Evolutionary conservation across 148 eudicot genomes (phyloP).

Genomic region (Rhododendron kiyosumense): DNA sequence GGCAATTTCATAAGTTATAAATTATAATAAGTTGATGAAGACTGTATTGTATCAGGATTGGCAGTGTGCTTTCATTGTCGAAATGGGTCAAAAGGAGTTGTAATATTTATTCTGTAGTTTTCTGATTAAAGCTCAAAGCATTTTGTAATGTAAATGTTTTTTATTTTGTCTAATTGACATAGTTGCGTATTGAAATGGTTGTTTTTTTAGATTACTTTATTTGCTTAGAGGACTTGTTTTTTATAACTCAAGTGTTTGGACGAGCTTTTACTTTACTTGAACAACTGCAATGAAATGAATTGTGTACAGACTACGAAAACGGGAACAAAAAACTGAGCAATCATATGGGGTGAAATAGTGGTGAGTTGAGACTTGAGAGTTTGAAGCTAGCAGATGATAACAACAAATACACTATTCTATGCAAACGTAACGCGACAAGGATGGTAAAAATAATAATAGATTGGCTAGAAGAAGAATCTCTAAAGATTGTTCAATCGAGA

Average conservation of each 20-base stretch:
- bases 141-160: background rate
- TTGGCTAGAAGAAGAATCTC: background rate
- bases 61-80: background rate
- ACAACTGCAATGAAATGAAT: background rate
- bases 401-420: background rate
- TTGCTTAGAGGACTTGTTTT: background rate
- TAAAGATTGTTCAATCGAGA: background rate
- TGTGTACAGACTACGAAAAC: background rate
- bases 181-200: background rate
- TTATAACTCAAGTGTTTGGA: too few species aligned
- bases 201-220: background rate
- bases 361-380: background rate
- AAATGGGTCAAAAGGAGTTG: background rate
- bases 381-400: background rate
- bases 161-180: background rate
- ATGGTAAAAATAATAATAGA: background rate
- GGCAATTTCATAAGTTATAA: background rate
- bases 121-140: background rate
- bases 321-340: background rate
- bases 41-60: background rate
- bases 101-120: background rate
- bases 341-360: background rate
- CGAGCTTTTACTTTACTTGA: background rate
- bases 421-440: background rate
- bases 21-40: background rate